Conservation (phyloP, 169 alveolate species). For the Eimeria praecox region DNA sequence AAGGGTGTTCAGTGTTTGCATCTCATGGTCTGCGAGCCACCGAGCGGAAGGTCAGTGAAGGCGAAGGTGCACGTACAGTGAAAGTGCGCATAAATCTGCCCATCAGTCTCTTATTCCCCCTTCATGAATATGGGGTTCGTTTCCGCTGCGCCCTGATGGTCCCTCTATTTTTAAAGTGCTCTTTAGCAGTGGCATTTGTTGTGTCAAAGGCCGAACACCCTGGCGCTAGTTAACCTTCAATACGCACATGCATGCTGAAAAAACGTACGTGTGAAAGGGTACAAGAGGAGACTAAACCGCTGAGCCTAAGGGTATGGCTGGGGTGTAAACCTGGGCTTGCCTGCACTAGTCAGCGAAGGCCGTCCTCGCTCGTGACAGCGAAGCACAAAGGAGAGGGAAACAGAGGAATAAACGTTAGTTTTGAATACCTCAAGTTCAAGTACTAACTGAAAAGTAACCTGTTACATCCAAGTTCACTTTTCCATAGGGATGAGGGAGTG, state of each 20-base stretch:
- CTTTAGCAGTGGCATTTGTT: background rate
- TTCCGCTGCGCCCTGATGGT: background rate
- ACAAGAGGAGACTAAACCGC: no score
- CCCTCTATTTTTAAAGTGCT: background rate
- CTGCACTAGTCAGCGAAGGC: no score
- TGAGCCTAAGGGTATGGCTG: no score
- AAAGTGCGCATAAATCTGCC: background rate
- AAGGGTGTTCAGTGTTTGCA: slow-evolving; percentile 5
- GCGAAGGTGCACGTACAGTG: background rate
- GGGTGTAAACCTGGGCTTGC: no score
- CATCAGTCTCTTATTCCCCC: background rate
- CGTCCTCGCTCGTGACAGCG: no score
- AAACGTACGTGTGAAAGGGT: background rate
- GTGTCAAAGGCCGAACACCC: background rate
- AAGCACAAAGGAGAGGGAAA: no score
- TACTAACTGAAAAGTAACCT: background rate
- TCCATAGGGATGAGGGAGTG: background rate
- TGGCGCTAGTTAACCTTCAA: background rate
- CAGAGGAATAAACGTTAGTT: no score
- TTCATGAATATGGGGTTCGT: background rate
- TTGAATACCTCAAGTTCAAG: background rate
- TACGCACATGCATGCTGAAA: background rate
- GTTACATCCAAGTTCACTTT: background rate
- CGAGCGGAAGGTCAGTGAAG: slow-evolving; percentile 31
- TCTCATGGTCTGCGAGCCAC: background rate